Base-by-base conservation (phyloP, 2,329 filamentous ascomycete genomes). In the Cercospora zeae-maydis region DNA sequence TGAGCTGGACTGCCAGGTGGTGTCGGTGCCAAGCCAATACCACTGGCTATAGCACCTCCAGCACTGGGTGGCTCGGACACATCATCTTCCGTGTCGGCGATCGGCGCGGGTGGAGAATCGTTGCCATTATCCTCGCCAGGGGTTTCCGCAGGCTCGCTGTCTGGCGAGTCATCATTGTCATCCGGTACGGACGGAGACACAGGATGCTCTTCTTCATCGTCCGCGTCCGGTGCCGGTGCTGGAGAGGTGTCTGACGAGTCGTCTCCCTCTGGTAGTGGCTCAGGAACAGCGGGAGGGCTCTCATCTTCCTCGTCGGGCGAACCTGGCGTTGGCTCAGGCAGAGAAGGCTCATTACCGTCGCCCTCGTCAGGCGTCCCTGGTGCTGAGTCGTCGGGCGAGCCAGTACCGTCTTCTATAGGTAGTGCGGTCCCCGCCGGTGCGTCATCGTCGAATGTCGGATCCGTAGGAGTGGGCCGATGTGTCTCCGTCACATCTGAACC, bases 11-110 rank as follows among this genome's bases (percentile, higher is more conserved):
- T 11, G 9, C 21, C 24, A 24, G 19, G 30, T 6, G 54, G 33
- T 8, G 34, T 57, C 11, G 54, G 54, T 5, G 31, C 27, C 34
- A 57, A 39, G 33, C 54, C 54, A n/a, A 57, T 57, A n/a, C 34
- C 54, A 11, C 54, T 57, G 24, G 54, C 54, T 37, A 57, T 57
- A 42, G 36, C 36, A 36, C 45, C 54, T 10, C 34, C 54, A 24
- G 36, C 19, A 31, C 36, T 39, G 16, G 54, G 34, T 10, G 54
- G 9, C 7, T 21, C 19, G 19, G 36, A 10, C 1, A 4, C 49
- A 14, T 9, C 27, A 8, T 21, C 49, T n/a, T 19, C 49, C 8
- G 11, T 31, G 27, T 4, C 14, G 4, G 2, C 30, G 30, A 16
- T 53, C 1, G 45, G 45, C 16, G 5, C 19, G 21, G 45, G 19